Evolutionary conservation across 352 stramenopile genomes (phyloP), one percentile per base, ranked within the genome.

Genomic region (Pseudoperonospora humuli): DNA sequence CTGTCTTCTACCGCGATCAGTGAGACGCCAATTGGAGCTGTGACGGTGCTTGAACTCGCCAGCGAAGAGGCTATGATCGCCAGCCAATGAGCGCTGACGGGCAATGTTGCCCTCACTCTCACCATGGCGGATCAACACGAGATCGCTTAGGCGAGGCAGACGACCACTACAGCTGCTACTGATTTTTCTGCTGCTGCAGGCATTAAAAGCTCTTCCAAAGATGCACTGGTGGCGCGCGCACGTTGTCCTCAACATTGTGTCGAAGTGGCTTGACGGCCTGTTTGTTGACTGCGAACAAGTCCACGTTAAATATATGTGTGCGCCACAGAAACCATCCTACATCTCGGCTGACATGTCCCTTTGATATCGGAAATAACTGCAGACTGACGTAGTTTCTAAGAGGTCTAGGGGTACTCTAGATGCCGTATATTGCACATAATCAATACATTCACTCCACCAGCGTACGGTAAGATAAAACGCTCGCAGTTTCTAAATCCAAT

Each of bases 11-110:
- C 83, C 83, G n/a, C 77, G 73, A 54, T 95, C 81, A 20, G 84
- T 95, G 10, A 95, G 74, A 2, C 83, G 64, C 83, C 83, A 95
- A 39, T 86, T 91, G 37, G 65, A 87, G 60, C 76, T 91, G 44
- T 95, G 84, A n/a, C 81, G 84, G 54, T 93, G 64, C 47, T 91
- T 73, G 54, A 95, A 95, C 61, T 93, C 79, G 54, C 83, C 83
- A 25, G 75, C 64, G 49, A 91, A 95, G 23, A 95, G 64, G 24
- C 74, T 89, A 62, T 92, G 67, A 52, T 95, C 83, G 33, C 83
- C 83, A 24, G 76, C 63, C 21, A 91, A 56, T n/a, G 81, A 92
- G 7, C 77, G 66, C 45, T 91, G 76, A 32, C 81, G 75, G 36
- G 83, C 83, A 39, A 95, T 71, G 47, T 95, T 95, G 33, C 84